Percentiles rank a stretch among this genome's conserved stretches.
Evolutionary conservation across 768 basidiomycete species (phyloP).

Genomic region (Boletus rubescentipes): DNA sequence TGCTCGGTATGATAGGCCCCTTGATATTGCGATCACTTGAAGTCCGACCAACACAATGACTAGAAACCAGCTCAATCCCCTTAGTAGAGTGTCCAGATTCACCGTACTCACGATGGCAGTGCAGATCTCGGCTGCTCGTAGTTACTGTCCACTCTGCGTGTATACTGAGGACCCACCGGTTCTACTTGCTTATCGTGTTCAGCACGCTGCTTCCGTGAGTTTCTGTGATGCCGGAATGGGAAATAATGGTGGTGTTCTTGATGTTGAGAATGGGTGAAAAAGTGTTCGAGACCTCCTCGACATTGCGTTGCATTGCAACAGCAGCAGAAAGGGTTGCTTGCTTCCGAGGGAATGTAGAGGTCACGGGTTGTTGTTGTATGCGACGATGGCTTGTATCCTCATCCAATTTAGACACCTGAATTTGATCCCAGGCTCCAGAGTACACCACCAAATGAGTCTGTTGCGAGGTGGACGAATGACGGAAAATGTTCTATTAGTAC

Average conservation of each 20-base stretch:
- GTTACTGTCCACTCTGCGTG: no score
- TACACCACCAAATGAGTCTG: no score
- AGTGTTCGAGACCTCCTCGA: neutral
- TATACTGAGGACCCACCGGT: neutral
- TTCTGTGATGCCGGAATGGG: neutral
- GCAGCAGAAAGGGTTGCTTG: neutral
- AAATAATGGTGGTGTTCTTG: neutral
- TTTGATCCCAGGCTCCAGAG: no score
- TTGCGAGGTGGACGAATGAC: no score
- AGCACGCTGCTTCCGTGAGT: neutral
- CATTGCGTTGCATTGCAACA: neutral
- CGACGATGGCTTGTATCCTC: neutral
- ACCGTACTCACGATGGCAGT: constrained; percentile 2
- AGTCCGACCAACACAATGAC: neutral
- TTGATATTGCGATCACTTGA: no score
- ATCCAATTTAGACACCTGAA: neutral
- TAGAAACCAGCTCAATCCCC: neutral
- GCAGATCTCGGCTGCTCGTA: neutral
- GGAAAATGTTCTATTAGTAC: no score
- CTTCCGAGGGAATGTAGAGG: neutral
- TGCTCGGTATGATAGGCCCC: no score
- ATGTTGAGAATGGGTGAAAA: neutral
- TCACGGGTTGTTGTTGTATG: neutral
- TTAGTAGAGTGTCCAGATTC: neutral
- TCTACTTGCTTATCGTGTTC: neutral